These are phyloP conservation scores for Boletus vinaceobasis DNA, from an alignment of 768 basidiomycete species.

Conservation along the genomic window DNA sequence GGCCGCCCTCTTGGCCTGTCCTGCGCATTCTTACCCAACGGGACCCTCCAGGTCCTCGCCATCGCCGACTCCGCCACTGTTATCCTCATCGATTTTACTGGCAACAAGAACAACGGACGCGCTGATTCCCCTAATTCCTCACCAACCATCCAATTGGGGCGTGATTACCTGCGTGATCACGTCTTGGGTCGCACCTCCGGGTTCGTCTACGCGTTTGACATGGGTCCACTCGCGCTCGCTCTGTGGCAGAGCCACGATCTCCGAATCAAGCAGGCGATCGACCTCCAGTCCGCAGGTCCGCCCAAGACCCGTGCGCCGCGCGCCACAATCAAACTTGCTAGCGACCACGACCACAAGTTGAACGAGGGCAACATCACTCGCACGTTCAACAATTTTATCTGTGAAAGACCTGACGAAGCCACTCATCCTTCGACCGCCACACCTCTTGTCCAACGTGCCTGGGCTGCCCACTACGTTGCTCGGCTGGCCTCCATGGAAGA, in stretches of 20 bases:
- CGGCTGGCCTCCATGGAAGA: constrained; percentile 22
- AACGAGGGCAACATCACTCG: constrained; percentile 15
- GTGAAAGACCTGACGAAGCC: neutral
- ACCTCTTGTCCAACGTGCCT: constrained; percentile 29
- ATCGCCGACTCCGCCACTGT: constrained; percentile 27
- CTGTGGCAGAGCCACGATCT: constrained; percentile 31
- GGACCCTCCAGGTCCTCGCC: constrained; percentile 25
- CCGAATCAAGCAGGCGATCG: constrained; percentile 34
- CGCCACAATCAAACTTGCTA: constrained; percentile 18
- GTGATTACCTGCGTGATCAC: constrained; percentile 28
- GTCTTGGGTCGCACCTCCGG: constrained; percentile 28
- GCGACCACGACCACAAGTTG: neutral
- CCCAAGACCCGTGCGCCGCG: constrained; percentile 15
- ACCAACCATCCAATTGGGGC: constrained; percentile 12
- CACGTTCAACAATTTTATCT: constrained; percentile 9
- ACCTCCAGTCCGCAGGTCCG: constrained; percentile 24
- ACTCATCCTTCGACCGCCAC: constrained; percentile 3
- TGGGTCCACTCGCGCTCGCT: constrained; percentile 29
- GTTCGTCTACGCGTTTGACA: constrained; percentile 30
- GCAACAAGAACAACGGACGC: constrained; percentile 34
- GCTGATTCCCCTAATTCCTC: constrained; percentile 21
- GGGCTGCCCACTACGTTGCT: constrained; percentile 31
- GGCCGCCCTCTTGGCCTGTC: constrained; percentile 33
- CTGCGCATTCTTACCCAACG: constrained; percentile 17
- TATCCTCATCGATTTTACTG: constrained; percentile 25